Base-by-base conservation (phyloP, 2,329 filamentous ascomycete species). In the Corynespora cassiicola region DNA sequence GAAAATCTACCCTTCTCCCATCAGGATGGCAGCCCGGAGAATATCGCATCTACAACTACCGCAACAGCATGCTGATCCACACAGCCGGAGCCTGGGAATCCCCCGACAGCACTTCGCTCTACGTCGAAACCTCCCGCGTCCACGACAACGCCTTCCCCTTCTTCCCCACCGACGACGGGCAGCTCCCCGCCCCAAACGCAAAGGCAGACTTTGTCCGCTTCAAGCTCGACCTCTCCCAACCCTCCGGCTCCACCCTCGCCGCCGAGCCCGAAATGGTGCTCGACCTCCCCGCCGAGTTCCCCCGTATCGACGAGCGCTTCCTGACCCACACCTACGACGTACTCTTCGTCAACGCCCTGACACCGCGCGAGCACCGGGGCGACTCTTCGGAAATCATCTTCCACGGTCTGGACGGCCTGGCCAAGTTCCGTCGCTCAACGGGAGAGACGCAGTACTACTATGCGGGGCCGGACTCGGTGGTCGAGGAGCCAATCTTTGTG, bases 401-500 rank as follows among this genome's bases (percentile, higher is more conserved):
- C 42, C 18, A 42, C 47, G 26, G 47, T 39, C 34, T 50, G n/a
- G n/a, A 47, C 18, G 40, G 33, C 4, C 30, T 45, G 1, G 47
- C 36, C 9, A 53, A 47, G 42, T 42, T 42, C 15, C 36, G 25
- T 15, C 29, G 33, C 20, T 15, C 21, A 16, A 56, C 54, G 2
- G 52, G 54, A 4, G 34, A 55, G 42, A 61, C 48, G 1, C 35
- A 40, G 21, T 64, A 39, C 29, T 66, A 55, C 28, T 61, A 52
- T 26, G 57, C 52, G 16, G 62, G 58, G 7, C 56, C 52, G 28
- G 56, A 54, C 10, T 57, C 63, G 10, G 69, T 72, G 1, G 71
- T 75, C 40, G 74, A 79, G 50, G 76, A 79, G 49, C 76, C 75
- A 1, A 69, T 74, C 0, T 78, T 78, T 42, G 70, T 78, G 12